phyloP scores from a whole-genome alignment of 2,329 filamentous ascomycete species.

The Pseudonectria foliicola region DNA sequence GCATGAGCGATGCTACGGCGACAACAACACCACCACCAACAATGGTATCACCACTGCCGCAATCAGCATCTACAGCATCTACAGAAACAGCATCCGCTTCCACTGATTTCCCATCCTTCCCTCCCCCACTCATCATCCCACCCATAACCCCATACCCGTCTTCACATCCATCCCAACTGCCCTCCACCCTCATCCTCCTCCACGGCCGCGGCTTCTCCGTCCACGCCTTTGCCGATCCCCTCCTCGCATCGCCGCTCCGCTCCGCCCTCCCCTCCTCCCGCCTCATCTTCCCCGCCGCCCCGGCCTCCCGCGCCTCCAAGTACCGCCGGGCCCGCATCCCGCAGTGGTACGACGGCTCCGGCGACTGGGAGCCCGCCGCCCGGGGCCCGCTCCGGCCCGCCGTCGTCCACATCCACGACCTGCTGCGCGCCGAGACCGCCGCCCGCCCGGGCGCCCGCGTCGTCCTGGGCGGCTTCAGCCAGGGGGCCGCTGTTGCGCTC shows the following conservation, averaged over 20 bases:
- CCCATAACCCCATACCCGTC: conserved; percentile 22
- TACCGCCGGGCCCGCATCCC: conserved; percentile 26
- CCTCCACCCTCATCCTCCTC: conserved; percentile 41
- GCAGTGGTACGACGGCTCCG: conserved; percentile 31
- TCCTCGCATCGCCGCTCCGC: conserved; percentile 27
- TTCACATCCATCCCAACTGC: conserved; percentile 40
- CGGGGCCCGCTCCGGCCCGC: conserved; percentile 34
- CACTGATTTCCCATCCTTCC: conserved; percentile 8
- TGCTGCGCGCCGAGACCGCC: conserved; percentile 30
- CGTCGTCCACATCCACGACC: conserved; percentile 28
- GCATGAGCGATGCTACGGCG: neutral
- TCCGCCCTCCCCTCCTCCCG: conserved; percentile 34
- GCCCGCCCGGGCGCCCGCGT: conserved; percentile 31
- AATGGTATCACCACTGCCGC: neutral
- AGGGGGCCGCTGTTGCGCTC: conserved; percentile 44
- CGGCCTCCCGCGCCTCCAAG: conserved; percentile 24
- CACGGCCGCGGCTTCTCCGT: conserved; percentile 42
- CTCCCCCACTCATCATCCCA: conserved; percentile 12
- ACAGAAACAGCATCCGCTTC: too few relatives aligned
- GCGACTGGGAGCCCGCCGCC: conserved; percentile 27
- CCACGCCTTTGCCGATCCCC: conserved; percentile 30
- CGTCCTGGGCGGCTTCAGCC: conserved; percentile 44
- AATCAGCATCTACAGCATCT: too few relatives aligned
- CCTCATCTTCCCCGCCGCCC: conserved; percentile 45
- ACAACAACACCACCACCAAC: neutral